Evolutionary conservation across 1,139 yeast genomes (phyloP).

Genomic region (Blastobotrys illinoisensis): DNA sequence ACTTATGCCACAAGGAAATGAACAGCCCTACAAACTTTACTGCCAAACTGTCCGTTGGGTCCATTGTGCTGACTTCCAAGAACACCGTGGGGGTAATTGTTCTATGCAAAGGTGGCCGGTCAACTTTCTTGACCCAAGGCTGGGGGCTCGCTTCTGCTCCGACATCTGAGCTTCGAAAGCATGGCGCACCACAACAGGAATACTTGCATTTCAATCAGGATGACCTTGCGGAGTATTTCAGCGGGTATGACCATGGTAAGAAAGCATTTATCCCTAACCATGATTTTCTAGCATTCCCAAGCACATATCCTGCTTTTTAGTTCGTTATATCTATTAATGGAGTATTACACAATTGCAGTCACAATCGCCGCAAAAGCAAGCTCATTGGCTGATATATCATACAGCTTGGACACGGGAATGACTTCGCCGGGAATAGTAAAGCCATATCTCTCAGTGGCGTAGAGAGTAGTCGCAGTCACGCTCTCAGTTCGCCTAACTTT

Average conservation of each 20-base stretch:
- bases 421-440: not conserved
- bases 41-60: not conserved
- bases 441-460: not conserved
- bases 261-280: not conserved
- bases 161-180: not conserved
- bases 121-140: not conserved
- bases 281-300: not conserved
- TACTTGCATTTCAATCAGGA: not conserved
- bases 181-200: not conserved
- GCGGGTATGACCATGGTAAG: not conserved
- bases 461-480: not conserved
- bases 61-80: not conserved
- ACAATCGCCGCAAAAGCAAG: not conserved
- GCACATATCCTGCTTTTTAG: not conserved
- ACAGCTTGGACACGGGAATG: not conserved
- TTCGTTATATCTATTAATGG: too few species aligned
- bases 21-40: not conserved
- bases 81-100: not conserved
- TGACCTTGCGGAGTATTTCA: not conserved
- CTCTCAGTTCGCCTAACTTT: not conserved
- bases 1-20: not conserved
- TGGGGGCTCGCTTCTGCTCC: not conserved
- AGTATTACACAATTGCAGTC: not conserved
- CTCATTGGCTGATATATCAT: not conserved
- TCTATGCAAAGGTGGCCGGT: not conserved